Evolutionary conservation across 495 filamentous ascomycete genomes (phyloP).

Genomic region (Tuber microsphaerosporum): DNA sequence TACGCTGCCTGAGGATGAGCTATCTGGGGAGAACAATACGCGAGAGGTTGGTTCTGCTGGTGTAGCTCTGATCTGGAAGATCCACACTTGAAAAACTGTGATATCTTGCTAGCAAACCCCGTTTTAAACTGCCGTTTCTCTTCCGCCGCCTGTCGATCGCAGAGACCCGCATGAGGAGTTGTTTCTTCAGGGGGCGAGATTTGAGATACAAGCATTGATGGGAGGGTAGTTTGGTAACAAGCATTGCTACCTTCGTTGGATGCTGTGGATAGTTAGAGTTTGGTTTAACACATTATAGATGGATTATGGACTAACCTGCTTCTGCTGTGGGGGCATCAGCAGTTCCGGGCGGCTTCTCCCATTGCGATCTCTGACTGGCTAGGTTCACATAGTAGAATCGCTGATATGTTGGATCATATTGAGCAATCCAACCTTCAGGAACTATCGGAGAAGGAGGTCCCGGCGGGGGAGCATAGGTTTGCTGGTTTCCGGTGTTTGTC

Average conservation of each 20-base stretch:
- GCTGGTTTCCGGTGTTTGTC: constrained; percentile 44
- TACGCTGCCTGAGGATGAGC: constrained; percentile 3
- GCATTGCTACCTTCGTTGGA: not conserved
- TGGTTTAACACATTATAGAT: not conserved
- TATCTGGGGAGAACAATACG: not conserved
- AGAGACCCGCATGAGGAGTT: not conserved
- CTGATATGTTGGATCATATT: constrained; percentile 33
- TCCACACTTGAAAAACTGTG: not conserved
- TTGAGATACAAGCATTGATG: not conserved
- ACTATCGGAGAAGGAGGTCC: constrained; percentile 82
- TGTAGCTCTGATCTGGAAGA: not conserved
- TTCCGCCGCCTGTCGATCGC: not conserved
- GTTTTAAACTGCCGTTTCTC: not conserved
- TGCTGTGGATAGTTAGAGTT: not conserved
- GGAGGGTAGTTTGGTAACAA: constrained; percentile 10
- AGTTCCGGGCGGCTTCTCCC: too few relatives aligned
- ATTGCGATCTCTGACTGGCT: constrained; percentile 20
- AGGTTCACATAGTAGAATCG: constrained; percentile 39
- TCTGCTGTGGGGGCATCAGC: constrained; percentile 10
- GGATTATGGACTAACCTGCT: constrained; percentile 10
- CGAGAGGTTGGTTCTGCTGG: not conserved
- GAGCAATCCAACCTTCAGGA: constrained; percentile 67
- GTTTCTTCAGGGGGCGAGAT: not conserved
- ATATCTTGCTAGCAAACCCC: not conserved
- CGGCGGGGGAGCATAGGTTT: constrained; percentile 59